These are phyloP conservation scores for Pyrenula aspistea DNA, from an alignment of 495 filamentous ascomycete genomes.

Conservation along the genomic window DNA sequence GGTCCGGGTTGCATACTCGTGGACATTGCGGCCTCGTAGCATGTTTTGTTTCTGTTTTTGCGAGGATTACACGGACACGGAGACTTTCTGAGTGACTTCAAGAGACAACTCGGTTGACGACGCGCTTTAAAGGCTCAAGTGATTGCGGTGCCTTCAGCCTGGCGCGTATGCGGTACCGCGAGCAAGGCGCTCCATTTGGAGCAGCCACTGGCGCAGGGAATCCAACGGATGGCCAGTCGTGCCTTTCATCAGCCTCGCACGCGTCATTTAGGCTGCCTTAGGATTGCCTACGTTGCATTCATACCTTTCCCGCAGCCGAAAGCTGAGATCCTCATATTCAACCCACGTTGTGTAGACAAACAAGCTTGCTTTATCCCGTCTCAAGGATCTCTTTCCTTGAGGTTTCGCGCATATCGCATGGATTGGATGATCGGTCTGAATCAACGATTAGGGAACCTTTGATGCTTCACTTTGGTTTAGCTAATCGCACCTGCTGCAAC, in stretches of 20 bases:
- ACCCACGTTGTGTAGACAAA: not conserved
- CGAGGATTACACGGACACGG: not conserved
- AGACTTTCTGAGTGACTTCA: not conserved
- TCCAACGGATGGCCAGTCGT: not conserved
- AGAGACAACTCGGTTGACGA: not conserved
- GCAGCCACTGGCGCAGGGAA: not conserved
- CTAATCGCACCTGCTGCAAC: not conserved
- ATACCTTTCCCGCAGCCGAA: not conserved
- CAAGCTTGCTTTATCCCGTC: not conserved
- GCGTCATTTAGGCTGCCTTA: not conserved
- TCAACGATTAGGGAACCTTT: not conserved
- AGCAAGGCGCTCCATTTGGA: not conserved
- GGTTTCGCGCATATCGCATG: not conserved
- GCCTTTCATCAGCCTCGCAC: not conserved
- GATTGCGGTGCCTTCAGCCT: not conserved
- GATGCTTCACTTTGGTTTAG: not conserved
- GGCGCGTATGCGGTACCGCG: not conserved
- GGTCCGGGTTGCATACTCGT: not conserved
- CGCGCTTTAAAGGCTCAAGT: not conserved
- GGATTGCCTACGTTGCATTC: too few relatives aligned
- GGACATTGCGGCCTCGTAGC: not conserved
- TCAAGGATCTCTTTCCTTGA: not conserved
- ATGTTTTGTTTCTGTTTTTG: not conserved
- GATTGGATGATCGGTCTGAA: too few relatives aligned
- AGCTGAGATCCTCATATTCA: not conserved